Evolutionary conservation across 768 basidiomycete species (phyloP), one percentile per base, ranked within the genome.

Genomic region (Auricularia cornea): DNA sequence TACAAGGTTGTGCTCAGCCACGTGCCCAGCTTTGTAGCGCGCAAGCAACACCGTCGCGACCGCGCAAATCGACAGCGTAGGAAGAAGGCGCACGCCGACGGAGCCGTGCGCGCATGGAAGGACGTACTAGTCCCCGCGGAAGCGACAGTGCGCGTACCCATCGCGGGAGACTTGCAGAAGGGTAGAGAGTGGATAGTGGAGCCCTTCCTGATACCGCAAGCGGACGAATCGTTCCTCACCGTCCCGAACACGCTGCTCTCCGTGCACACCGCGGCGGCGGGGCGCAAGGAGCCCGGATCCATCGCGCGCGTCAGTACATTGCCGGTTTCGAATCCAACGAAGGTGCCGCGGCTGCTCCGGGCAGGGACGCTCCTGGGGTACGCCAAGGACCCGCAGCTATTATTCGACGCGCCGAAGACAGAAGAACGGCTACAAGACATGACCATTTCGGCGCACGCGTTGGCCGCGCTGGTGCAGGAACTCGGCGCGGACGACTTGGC

Each of bases 281-380:
- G 60, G 4, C 44, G 62, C 41, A 60, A n/a, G 30, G 23, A 64
- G 32, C 63, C 64, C 3, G 61, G 59, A 28, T 59, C 61, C 14
- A 31, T 66, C 20, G 32, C 29, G 32, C 29, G 23, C 6, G 30
- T 16, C 44, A 60, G 38, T 16, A 31, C 32, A 14, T 31, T 67
- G n/a, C 64, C 59, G 18, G 62, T 67, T 38, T 26, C 62, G 14
- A 67, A 67, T 54, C 57, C 62, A 35, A 54, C 66, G 23, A n/a
- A 60, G 4, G n/a, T 29, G 6, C 62, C 65, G 12, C 30, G 63
- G 3, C 18, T 35, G 2, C 48, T 67, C n/a, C n/a, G n/a, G n/a
- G n/a, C n/a, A n/a, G n/a, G n/a, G n/a, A n/a, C n/a, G n/a, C n/a
- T n/a, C n/a, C 38, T 67, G 10, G 66, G 65, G 8, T 66, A 52